A percentile compares a stretch with the other conserved stretches of the same genome.
Conservation (phyloP, 768 basidiomycete species). For the Calocera viscosa region DNA sequence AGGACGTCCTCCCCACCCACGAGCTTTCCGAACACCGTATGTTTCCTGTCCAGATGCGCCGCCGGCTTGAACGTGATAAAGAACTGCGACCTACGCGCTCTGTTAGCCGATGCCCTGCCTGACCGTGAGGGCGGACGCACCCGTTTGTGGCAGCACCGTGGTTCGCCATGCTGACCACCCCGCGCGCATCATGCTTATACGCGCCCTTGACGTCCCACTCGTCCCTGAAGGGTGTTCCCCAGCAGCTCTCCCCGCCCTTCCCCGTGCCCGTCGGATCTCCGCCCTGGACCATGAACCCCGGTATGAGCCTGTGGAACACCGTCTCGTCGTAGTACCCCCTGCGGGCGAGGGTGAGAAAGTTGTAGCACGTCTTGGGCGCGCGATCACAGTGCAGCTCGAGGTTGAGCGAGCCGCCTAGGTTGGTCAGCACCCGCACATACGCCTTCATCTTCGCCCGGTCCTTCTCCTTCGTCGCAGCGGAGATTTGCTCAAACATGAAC, state of each 20-base stretch:
- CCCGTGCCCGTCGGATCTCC: slow-evolving; percentile 97
- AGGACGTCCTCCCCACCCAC: slow-evolving; percentile 92
- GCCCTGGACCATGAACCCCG: slow-evolving; percentile 98
- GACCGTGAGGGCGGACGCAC: slow-evolving; percentile 30
- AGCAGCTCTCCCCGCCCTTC: slow-evolving; percentile 78
- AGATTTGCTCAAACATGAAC: slow-evolving; percentile 91
- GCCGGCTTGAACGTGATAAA: slow-evolving; percentile 79
- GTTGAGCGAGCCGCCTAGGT: slow-evolving; percentile 74
- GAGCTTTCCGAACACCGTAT: slow-evolving; percentile 92
- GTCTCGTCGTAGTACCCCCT: slow-evolving; percentile 82
- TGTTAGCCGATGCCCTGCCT: too few species aligned
- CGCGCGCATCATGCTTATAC: slow-evolving; percentile 73
- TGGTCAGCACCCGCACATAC: slow-evolving; percentile 92
- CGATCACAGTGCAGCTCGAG: slow-evolving; percentile 77
- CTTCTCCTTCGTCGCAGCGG: slow-evolving; percentile 84
- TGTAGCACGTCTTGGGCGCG: slow-evolving; percentile 98
- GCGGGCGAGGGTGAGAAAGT: slow-evolving; percentile 87
- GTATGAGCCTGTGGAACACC: slow-evolving; percentile 84
- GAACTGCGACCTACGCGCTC: slow-evolving; percentile 62
- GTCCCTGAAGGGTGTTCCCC: slow-evolving; percentile 94
- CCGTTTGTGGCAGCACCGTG: slow-evolving; percentile 84
- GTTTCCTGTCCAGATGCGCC: slow-evolving; percentile 80
- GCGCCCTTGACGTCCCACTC: slow-evolving; percentile 83
- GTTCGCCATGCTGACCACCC: slow-evolving; percentile 89
- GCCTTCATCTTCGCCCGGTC: slow-evolving; percentile 82